Conservation (phyloP, 441 rosid species). For the Populus hybrid region DNA sequence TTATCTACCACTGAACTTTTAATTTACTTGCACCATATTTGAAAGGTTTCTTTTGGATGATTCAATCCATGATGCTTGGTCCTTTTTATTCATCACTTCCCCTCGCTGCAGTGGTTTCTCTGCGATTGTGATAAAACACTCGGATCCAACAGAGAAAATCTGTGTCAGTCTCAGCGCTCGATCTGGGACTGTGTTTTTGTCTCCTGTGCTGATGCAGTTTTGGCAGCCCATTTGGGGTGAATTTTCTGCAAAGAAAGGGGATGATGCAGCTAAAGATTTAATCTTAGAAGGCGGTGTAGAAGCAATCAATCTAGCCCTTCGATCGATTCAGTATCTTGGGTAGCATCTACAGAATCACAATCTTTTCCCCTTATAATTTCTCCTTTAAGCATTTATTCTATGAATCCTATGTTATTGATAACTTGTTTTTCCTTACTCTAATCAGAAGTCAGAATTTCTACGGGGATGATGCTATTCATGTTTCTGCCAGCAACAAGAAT, state of each 20-base stretch:
- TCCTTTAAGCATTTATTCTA: too few species aligned
- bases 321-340: slow-evolving; percentile 81
- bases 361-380: not conserved
- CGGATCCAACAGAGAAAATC: slow-evolving; percentile 61
- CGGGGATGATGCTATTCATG: slow-evolving; percentile 60
- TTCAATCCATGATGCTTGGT: slow-evolving; percentile 1
- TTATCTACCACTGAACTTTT: not conserved
- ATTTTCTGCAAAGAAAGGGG: slow-evolving; percentile 43
- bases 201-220: slow-evolving; percentile 64
- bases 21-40: not conserved
- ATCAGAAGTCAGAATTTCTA: slow-evolving; percentile 70
- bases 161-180: slow-evolving; percentile 55
- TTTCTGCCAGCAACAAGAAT: slow-evolving; percentile 64
- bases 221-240: slow-evolving; percentile 50
- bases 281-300: slow-evolving; percentile 59
- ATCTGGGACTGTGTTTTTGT: slow-evolving; percentile 51
- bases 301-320: slow-evolving; percentile 62
- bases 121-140: slow-evolving; percentile 68
- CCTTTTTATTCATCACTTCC: not conserved
- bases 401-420: not conserved
- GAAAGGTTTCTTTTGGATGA: slow-evolving; percentile 1
- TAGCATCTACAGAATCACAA: slow-evolving; percentile 25
- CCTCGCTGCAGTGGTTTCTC: slow-evolving; percentile 55
- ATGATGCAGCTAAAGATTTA: slow-evolving; percentile 39
- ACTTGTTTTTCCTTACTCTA: slow-evolving; percentile 5